Evolutionary conservation across 352 stramenopile species (phyloP), one percentile per base, ranked within the genome.

Genomic region (Pythium rhizo-oryzae): DNA sequence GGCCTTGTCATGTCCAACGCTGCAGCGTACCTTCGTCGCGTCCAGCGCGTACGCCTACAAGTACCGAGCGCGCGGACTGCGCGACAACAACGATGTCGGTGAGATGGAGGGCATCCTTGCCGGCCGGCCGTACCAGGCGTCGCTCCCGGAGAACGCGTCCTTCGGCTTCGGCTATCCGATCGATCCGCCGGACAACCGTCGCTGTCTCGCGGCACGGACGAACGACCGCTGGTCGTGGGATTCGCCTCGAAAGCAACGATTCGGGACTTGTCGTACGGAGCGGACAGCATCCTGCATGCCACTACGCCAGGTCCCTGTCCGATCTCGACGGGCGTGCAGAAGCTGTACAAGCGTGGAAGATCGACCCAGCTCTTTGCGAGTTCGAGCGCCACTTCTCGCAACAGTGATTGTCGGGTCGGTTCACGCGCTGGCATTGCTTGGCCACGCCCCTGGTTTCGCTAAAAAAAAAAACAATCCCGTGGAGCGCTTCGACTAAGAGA

Each of bases 51-150:
- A 59, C 35, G 16, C 46, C 9, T 59, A 58, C 33, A 19, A 57
- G 21, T 65, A 58, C 44, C 44, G 59, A 6, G 59, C 59, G 23
- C 39, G 43, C 12, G 50, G 16, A 16, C 39, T 66, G 47, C 30
- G 50, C 35, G 46, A 66, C 59, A 59, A 63, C 39, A 63, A 63
- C 57, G 28, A 60, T 28, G 54, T 60, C 19, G 54, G 37, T 16
- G 54, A 28, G 11, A 60, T 28, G 16, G 54, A 67, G 11, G 18
- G 13, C 24, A 25, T 50, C 8, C 59, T 65, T 15, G n/a, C 30
- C 4, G 47, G 30, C 13, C 47, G 30, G 1, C 47, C 47, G 7
- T 65, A 59, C 28, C 46, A 41, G n/a, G 30, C 24, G 19, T 4
- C 4, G 3, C 46, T 65, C 9, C 9, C 25, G 6, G 25, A 64